Evolutionary conservation across 768 basidiomycete species (phyloP), one percentile per base, ranked within the genome.

Genomic region (Leccinum pellstonianum): DNA sequence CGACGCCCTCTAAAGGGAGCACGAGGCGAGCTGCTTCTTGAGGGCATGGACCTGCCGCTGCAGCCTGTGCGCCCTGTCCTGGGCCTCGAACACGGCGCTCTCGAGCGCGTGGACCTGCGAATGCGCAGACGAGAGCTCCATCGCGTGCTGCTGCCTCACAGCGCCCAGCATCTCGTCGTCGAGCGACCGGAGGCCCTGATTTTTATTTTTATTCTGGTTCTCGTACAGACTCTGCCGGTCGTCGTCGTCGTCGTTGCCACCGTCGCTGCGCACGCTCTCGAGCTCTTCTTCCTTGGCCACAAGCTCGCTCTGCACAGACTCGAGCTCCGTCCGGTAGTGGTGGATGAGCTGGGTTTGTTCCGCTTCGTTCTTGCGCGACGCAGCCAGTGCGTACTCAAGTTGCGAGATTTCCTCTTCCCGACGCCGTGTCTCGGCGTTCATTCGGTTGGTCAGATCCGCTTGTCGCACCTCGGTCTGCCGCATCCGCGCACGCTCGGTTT

Each of bases 61-160:
- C 23, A 91, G 70, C 3, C 79, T 73, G 69, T 92, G 88, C 15
- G 83, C 80, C 56, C 78, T 80, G 47, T 84, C 85, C 62, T 93
- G 88, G 27, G 88, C 86, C 60, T 90, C 83, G 72, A 89, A 93
- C 29, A 88, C 78, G 10, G 81, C 72, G 10, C 84, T 83, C 73
- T 95, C 91, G 66, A 94, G 78, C 4, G 83, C 81, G 11, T 93
- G 85, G 53, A 95, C 87, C 68, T 86, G 85, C 0, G 90, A 90
- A 41, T 90, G 90, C 5, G 92, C 85, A 11, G 83, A 77, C 37
- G 92, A 94, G 7, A 95, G 79, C 59, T 93, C 92, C 58, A 95
- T 81, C 12, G 83, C 80, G 66, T 93, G 89, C 64, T 91, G 88
- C 67, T 93, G 89, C 50, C 66, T 79, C 35, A 90, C 73, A 23